Percentiles rank a stretch among this genome's conserved stretches.
These are phyloP conservation scores for Capronia americana DNA, from an alignment of 2,329 filamentous ascomycete species.

Conservation along the genomic window DNA sequence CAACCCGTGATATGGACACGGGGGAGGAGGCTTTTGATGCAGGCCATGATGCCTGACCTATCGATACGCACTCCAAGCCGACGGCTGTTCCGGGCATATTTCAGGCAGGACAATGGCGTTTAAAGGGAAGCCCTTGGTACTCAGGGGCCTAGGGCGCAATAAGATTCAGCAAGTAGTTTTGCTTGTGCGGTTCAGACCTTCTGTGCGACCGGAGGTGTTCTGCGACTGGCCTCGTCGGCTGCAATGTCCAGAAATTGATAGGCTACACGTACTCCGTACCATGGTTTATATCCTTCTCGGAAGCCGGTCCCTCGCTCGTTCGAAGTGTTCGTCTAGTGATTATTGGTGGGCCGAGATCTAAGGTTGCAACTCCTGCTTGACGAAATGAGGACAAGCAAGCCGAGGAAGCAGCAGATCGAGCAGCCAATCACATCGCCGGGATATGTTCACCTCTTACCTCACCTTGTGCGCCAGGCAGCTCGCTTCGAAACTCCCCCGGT, in stretches of 20 bases:
- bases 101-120: not conserved
- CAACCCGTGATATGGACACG: not conserved
- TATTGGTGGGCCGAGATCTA: not conserved
- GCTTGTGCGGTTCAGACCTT: not conserved
- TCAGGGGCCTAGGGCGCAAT: not conserved
- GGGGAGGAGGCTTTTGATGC: not conserved
- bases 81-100: not conserved
- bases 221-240: not conserved
- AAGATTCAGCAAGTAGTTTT: not conserved
- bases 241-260: not conserved
- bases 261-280: not conserved
- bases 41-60: not conserved
- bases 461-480: not conserved
- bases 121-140: not conserved
- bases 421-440: not conserved
- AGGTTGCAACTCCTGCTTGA: not conserved
- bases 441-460: not conserved
- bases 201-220: not conserved
- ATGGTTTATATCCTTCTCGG: not conserved
- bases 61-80: not conserved
- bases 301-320: not conserved
- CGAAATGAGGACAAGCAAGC: not conserved
- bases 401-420: not conserved
- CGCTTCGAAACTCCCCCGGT: constrained; percentile 27
- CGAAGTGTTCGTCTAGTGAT: not conserved